Percentiles rank a stretch among this genome's conserved stretches.
Evolutionary conservation across 1,284 basidiomycete genomes (phyloP).

Genomic region (Ganoderma resinaceum): DNA sequence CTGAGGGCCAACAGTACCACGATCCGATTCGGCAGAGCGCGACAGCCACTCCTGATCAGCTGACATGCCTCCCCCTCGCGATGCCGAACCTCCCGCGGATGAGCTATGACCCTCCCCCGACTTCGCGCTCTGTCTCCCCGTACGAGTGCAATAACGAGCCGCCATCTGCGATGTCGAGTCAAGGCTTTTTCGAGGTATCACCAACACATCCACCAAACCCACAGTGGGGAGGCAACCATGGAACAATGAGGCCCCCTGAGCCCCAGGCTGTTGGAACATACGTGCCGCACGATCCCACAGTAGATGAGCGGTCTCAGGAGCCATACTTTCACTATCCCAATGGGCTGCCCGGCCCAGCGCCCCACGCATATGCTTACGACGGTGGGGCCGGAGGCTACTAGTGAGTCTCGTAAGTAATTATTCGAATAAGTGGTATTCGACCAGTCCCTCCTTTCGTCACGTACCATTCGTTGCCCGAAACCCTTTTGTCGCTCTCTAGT

Average conservation of each 20-base stretch:
- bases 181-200: constrained; percentile 18
- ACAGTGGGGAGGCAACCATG: constrained; percentile 4
- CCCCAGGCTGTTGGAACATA: neutral
- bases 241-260: neutral
- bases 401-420: constrained; percentile 13
- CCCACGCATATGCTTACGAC: constrained; percentile 11
- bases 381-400: constrained; percentile 16
- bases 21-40: constrained; percentile 4
- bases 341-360: constrained; percentile 15
- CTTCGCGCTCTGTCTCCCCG: constrained; percentile 21
- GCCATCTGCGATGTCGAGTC: constrained; percentile 18
- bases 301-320: constrained; percentile 21
- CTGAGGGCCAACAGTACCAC: constrained; percentile 14
- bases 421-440: constrained; percentile 14
- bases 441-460: neutral
- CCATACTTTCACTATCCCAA: constrained; percentile 19
- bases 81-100: constrained; percentile 25
- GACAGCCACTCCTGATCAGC: constrained; percentile 17
- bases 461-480: constrained; percentile 4
- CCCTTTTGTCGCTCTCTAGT: constrained; percentile 21
- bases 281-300: constrained; percentile 8
- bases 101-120: constrained; percentile 21
- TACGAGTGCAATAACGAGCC: constrained; percentile 23
- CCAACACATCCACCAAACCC: constrained; percentile 12
- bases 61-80: constrained; percentile 25